Conservation (phyloP, 495 filamentous ascomycete genomes). For the Neurospora africana region DNA sequence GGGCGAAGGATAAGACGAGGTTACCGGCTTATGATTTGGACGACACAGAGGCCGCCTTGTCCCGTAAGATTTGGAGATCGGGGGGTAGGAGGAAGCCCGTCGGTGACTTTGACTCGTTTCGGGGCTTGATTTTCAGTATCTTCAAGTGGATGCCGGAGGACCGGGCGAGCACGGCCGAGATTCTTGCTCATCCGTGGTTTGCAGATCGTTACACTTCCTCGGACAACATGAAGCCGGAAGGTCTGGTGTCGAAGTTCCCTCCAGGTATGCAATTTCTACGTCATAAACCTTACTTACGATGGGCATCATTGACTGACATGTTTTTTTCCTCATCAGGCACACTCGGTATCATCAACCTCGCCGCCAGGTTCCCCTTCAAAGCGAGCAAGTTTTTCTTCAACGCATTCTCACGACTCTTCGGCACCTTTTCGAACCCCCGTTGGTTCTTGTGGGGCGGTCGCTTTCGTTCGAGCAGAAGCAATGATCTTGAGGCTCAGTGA, state of each 20-base stretch:
- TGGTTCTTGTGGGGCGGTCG: background rate
- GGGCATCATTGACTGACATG: no score
- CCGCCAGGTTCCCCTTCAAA: background rate
- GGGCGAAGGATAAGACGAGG: background rate
- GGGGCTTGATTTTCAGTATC: constrained; percentile 14
- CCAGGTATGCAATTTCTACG: no score
- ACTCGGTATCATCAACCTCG: background rate
- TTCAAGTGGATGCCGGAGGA: constrained; percentile 15
- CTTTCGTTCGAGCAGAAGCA: background rate
- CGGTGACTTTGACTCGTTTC: background rate
- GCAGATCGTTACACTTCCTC: background rate
- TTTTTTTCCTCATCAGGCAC: background rate
- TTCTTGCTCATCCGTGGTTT: constrained; percentile 13
- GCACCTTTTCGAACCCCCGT: background rate
- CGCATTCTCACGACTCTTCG: background rate
- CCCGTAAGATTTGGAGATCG: no score
- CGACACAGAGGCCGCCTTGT: no score
- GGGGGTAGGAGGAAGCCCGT: no score
- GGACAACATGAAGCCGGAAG: background rate
- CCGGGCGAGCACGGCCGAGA: background rate
- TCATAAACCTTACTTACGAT: no score
- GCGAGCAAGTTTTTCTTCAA: background rate
- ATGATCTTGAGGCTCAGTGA: background rate
- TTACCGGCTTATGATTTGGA: background rate
- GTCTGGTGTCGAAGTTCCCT: background rate